Percentiles rank a stretch among this genome's conserved stretches.
These are phyloP conservation scores for Fraxinus quadrangulata DNA, from an alignment of 257 asterid species.

Conservation along the genomic window DNA sequence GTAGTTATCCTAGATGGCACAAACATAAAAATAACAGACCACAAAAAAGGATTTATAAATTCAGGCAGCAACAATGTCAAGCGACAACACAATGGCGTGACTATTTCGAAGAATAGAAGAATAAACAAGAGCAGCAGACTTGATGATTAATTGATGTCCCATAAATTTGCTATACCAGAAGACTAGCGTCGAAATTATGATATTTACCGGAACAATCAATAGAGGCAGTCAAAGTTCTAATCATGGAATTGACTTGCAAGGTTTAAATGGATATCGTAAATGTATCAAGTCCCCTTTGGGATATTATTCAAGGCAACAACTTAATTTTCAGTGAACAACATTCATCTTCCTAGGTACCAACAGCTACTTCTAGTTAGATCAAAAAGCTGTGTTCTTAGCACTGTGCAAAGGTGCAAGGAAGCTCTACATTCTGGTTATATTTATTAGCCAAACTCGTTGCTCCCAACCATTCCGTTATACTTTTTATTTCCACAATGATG, in stretches of 20 bases:
- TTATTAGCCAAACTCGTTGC: neutral
- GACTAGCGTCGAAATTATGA: conserved; percentile 6
- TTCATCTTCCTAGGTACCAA: neutral
- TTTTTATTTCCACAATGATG: neutral
- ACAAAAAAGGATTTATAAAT: conserved; percentile 5
- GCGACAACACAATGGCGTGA: conserved; percentile 13
- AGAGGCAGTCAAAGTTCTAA: neutral
- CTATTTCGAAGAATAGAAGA: conserved; percentile 13
- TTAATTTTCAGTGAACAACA: neutral
- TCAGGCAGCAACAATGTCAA: neutral
- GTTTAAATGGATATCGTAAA: neutral
- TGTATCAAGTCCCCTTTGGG: neutral
- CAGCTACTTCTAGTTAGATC: neutral
- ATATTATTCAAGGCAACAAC: neutral
- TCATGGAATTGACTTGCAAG: neutral
- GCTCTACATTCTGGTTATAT: neutral
- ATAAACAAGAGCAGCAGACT: conserved; percentile 11
- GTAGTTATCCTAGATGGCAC: conserved; percentile 79
- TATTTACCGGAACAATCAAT: neutral
- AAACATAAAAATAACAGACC: neutral
- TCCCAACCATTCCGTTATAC: neutral
- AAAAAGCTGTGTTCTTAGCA: neutral
- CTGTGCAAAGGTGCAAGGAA: neutral
- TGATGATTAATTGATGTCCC: neutral
- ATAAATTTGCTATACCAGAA: neutral